A percentile compares a stretch with the other conserved stretches of the same genome.
Conservation (phyloP, 2,329 filamentous ascomycete genomes). For the Ascomycota sp. region DNA sequence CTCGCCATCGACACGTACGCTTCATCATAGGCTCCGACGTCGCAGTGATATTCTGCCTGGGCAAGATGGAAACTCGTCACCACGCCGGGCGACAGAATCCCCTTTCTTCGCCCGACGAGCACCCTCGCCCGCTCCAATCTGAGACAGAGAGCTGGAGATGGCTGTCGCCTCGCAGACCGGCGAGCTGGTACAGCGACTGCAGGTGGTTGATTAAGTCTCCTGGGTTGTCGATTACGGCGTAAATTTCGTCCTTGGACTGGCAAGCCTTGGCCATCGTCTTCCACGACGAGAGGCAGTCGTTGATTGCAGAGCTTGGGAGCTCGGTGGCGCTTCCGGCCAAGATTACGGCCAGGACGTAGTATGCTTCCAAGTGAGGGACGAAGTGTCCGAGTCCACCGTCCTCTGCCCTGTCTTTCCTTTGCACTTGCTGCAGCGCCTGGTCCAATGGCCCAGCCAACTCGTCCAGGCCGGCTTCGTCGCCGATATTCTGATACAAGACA, state of each 20-base stretch:
- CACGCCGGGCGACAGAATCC: slow-evolving; percentile 16
- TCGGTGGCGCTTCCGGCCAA: slow-evolving; percentile 17
- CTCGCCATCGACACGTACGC: slow-evolving; percentile 18
- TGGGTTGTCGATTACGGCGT: slow-evolving; percentile 26
- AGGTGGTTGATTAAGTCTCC: slow-evolving; percentile 27
- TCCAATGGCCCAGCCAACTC: slow-evolving; percentile 20
- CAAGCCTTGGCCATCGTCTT: slow-evolving; percentile 18
- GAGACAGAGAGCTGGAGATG: slow-evolving; percentile 23
- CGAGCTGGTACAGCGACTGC: slow-evolving; percentile 28
- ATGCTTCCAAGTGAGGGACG: slow-evolving; percentile 25
- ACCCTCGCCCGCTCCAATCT: slow-evolving; percentile 38
- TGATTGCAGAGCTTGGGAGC: slow-evolving; percentile 12
- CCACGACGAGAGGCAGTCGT: slow-evolving; percentile 23
- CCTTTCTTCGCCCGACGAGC: slow-evolving; percentile 18
- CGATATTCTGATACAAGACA: slow-evolving; percentile 27
- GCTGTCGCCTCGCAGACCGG: slow-evolving; percentile 28
- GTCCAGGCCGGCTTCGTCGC: slow-evolving; percentile 17
- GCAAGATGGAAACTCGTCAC: slow-evolving; percentile 42
- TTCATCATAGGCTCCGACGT: slow-evolving; percentile 43
- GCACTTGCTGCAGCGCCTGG: slow-evolving; percentile 15
- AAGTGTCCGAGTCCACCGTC: slow-evolving; percentile 24
- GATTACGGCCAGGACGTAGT: slow-evolving; percentile 22
- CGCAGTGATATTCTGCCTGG: slow-evolving; percentile 54
- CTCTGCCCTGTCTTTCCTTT: slow-evolving; percentile 18
- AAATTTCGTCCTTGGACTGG: slow-evolving; percentile 19